A percentile compares a stretch with the other conserved stretches of the same genome.
Evolutionary conservation across 1,139 yeast genomes (phyloP).

Genomic region (Yamadazyma jaroonii): DNA sequence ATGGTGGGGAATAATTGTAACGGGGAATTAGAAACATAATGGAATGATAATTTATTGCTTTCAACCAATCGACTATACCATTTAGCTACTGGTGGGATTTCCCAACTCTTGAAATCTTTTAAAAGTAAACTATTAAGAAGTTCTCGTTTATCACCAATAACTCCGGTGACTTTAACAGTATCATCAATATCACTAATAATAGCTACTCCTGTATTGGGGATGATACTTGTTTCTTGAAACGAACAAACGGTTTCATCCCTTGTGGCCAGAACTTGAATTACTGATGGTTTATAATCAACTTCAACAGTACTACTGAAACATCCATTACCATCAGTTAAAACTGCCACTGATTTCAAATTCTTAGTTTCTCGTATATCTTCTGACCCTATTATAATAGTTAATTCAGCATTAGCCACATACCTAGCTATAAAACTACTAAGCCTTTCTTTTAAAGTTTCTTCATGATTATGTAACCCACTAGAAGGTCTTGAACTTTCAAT

Average conservation of each 20-base stretch:
- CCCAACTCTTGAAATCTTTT: conserved; percentile 61
- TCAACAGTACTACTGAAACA: conserved; percentile 49
- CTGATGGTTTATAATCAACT: conserved; percentile 55
- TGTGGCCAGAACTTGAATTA: conserved; percentile 39
- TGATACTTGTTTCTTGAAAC: conserved; percentile 42
- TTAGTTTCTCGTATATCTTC: conserved; percentile 20
- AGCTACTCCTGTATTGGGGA: conserved; percentile 55
- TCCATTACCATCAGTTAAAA: conserved; percentile 58
- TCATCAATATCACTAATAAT: conserved; percentile 93
- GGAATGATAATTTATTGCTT: conserved; percentile 53
- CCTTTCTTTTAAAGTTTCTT: conserved; percentile 50
- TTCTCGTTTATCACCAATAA: conserved; percentile 81
- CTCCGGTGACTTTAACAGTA: conserved; percentile 87
- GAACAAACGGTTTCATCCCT: conserved; percentile 46
- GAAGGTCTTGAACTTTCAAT: background rate
- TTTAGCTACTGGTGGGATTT: conserved; percentile 66
- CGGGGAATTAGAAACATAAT: conserved; percentile 94
- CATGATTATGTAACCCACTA: conserved; percentile 15
- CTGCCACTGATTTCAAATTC: conserved; percentile 22
- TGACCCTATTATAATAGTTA: conserved; percentile 53
- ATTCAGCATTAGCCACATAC: conserved; percentile 51
- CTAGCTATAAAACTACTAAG: conserved; percentile 60
- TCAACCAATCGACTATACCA: conserved; percentile 57
- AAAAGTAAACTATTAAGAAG: conserved; percentile 75
- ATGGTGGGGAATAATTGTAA: conserved; percentile 79